Base-by-base conservation (phyloP, 2,329 filamentous ascomycete genomes). In the Alternaria gaisen region DNA sequence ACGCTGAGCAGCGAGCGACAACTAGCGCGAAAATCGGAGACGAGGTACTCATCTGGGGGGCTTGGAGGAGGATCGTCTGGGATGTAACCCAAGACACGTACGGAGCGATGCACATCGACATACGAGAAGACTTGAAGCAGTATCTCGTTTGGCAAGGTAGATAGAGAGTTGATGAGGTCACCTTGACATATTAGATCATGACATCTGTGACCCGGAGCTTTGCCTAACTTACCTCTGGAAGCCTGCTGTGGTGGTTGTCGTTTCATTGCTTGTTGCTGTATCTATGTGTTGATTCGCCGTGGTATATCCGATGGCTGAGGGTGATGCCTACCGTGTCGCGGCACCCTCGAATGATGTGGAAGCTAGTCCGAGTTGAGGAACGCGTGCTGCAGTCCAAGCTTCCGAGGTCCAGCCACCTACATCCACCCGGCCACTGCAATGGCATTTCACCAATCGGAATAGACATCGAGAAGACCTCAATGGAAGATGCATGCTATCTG, bases 131-230 rank as follows among this genome's bases (percentile, higher is more conserved):
- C 54, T 6, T 64, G 40, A 3, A 64, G 42, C 12, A 67, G 53
- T n/a, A 67, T 50, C 10, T 69, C 66, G 38, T 51, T 60, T 5
- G 66, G 66, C 9, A 69, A 24, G 30, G 57, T 46, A 34, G 20
- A 14, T 22, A 60, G 5, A 14, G 58, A 52, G 32, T 16, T 57
- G 28, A 14, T 14, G 18, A 22, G 44, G n/a, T n/a, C 20, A 26
- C 12, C 58, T 60, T 32, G 14, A 9, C 22, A 42, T 5, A 10
- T 60, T 57, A 60, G 47, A 38, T 30, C 16, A 52, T 41, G 50
- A 52, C 34, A 22, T 20, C 16, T 41, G 50, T 34, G 36, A 24
- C 3, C 14, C 28, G 12, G 12, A 52, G 24, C 40, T 44, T 18
- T 34, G 14, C 14, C 32, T 18, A 22, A 8, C 46, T 50, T 14